phyloP scores from a whole-genome alignment of 257 asterid genomes.

The Voacanga thouarsii region DNA sequence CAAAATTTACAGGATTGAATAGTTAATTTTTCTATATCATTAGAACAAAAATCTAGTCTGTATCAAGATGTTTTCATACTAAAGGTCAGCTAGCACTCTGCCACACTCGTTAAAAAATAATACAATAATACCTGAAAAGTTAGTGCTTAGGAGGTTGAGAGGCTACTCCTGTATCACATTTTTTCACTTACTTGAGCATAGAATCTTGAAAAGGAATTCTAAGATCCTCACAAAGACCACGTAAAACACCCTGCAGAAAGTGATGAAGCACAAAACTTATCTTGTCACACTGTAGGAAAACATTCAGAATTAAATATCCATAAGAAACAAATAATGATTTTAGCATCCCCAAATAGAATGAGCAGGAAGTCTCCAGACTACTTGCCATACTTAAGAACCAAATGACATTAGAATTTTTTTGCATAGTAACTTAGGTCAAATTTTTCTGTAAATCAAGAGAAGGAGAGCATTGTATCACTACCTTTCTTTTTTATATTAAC shows the following conservation, averaged over 20 bases:
- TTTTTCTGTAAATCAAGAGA: not conserved
- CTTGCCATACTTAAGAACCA: not conserved
- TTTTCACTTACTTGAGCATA: constrained; percentile 75
- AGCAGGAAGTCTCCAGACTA: not conserved
- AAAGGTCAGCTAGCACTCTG: not conserved
- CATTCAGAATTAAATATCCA: not conserved
- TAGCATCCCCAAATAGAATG: not conserved
- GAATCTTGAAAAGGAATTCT: constrained; percentile 74
- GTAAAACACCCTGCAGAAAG: constrained; percentile 56
- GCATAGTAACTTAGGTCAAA: not conserved
- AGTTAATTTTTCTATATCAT: not conserved
- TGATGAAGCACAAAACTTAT: constrained; percentile 13
- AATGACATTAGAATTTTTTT: not conserved
- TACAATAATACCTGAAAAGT: not conserved
- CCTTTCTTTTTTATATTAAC: not conserved
- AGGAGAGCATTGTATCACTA: not conserved
- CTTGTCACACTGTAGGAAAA: not conserved
- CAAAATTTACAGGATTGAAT: not conserved
- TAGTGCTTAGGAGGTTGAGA: not conserved
- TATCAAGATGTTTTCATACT: not conserved
- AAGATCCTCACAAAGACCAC: constrained; percentile 71
- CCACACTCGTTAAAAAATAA: not conserved
- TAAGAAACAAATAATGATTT: not conserved
- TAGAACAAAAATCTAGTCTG: not conserved
- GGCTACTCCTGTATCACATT: not conserved